Evolutionary conservation across 306 rosid genomes (phyloP), one percentile per base, ranked within the genome.

Genomic region (Phaseolus lunatus): DNA sequence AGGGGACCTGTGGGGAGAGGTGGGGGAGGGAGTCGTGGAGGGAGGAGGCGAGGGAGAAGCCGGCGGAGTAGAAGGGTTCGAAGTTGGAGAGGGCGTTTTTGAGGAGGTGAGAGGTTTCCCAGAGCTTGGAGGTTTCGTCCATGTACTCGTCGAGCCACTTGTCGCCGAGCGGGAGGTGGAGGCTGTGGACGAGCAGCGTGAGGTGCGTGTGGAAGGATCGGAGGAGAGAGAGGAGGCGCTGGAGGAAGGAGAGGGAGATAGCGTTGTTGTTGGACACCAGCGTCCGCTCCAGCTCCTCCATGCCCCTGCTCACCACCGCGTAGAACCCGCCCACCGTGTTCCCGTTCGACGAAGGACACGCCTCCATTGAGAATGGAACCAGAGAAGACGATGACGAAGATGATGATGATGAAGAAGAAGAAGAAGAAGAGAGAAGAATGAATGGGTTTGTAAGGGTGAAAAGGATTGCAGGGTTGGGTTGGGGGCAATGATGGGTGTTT

Each of bases 401-500:
- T 0, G 37, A 31, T 0, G 37, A 5, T 0, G 37, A 31, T 0
- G 39, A 33, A 6, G 41, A 8, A 6, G 41, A 37, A 1, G 41
- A 37, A 0, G 82, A 81, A 76, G 87, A 1, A 82, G 27, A 82
- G 66, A 73, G 72, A 86, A 76, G 65, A 59, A 86, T 85, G 93
- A 86, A 87, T 89, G 95, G 97, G 92, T 88, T 89, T 89, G 89
- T 78, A 91, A 93, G 97, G 94, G 82, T 89, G 98, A 92, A 92
- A 91, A 87, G 91, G 97, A 92, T 92, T 86, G 97, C 35, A 2
- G 35, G 41, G 41, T 37, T 37, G 41, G 39, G 41, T 89, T 92
- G 96, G 96, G 96, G 84, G 96, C 97, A 96, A 96, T 96, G 98
- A 96, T 96, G 98, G 87, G 96, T 93, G 99, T 96, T 96, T 93